Conservation (phyloP, 2,329 filamentous ascomycete genomes). For the Pleoardoris graminearum region DNA sequence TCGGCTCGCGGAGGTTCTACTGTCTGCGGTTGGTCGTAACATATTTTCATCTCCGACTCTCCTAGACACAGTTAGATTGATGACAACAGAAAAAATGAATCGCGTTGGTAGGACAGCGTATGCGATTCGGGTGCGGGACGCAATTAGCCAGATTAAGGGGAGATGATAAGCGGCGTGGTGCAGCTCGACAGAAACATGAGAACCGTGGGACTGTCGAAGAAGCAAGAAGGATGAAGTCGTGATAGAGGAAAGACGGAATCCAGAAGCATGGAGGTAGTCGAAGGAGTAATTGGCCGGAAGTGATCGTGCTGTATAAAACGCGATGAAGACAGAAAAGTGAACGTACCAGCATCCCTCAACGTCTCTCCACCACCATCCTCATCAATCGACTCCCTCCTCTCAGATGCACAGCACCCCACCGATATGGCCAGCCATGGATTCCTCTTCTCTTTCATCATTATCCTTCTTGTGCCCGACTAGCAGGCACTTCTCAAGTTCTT, state of each 20-base stretch:
- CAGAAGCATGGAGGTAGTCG: background rate
- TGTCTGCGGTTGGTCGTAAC: slow-evolving; percentile 40
- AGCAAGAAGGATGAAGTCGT: background rate
- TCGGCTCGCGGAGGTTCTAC: slow-evolving; percentile 35
- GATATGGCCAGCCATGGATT: slow-evolving; percentile 42
- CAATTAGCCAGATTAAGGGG: slow-evolving; percentile 32
- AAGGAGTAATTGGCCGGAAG: background rate
- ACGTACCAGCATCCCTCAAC: slow-evolving; percentile 35
- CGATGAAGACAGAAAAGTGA: slow-evolving; percentile 9
- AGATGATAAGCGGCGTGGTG: slow-evolving; percentile 22
- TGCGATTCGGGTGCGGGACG: slow-evolving; percentile 13
- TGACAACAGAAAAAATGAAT: slow-evolving; percentile 12
- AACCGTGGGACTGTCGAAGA: slow-evolving; percentile 8
- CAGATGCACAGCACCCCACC: slow-evolving; percentile 45
- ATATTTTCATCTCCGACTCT: slow-evolving; percentile 32
- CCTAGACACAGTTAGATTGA: slow-evolving; percentile 26
- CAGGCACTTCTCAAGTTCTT: slow-evolving; percentile 19
- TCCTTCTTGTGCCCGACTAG: slow-evolving; percentile 22
- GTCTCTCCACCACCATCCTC: slow-evolving; percentile 25
- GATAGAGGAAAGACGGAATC: background rate
- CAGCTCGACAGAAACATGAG: slow-evolving; percentile 27
- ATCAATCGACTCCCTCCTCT: slow-evolving; percentile 25
- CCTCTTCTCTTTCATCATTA: slow-evolving; percentile 23
- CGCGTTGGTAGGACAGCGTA: too few relatives aligned
- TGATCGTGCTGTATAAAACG: background rate